phyloP scores from a whole-genome alignment of 768 basidiomycete genomes.

The Royoungia palumana region DNA sequence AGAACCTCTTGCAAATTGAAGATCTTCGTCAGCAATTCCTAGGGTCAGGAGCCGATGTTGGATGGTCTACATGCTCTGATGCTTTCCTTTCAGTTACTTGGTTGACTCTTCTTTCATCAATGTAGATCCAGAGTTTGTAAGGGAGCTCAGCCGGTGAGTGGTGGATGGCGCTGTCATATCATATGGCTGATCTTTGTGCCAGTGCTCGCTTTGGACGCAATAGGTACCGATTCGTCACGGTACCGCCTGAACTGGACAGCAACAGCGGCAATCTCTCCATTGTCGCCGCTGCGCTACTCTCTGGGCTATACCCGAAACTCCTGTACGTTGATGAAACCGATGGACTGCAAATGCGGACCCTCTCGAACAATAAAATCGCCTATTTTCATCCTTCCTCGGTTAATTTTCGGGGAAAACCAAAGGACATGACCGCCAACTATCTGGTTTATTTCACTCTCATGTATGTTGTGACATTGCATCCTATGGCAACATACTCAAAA shows the following conservation, averaged over 20 bases:
- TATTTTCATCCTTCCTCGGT: conserved; percentile 89
- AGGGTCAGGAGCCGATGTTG: conserved; percentile 40
- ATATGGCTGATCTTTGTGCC: conserved; percentile 6
- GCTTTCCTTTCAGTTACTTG: conserved; percentile 55
- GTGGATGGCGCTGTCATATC: not conserved
- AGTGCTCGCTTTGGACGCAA: conserved; percentile 76
- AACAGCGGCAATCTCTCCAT: conserved; percentile 65
- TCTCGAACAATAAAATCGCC: conserved; percentile 75
- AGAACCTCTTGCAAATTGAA: conserved; percentile 95
- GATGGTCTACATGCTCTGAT: conserved; percentile 6
- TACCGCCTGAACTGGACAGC: conserved; percentile 68
- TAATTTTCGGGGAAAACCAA: conserved; percentile 69
- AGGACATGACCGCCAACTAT: conserved; percentile 72
- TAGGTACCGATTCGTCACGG: conserved; percentile 68
- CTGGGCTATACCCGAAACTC: conserved; percentile 90
- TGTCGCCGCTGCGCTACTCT: conserved; percentile 77
- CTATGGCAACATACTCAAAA: not conserved
- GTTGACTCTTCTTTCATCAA: conserved; percentile 85
- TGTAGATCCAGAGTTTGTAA: conserved; percentile 60
- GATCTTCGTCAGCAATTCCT: conserved; percentile 90
- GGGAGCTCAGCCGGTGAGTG: conserved; percentile 63
- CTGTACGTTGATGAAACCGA: conserved; percentile 60
- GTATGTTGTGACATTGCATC: conserved; percentile 37
- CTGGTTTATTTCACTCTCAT: conserved; percentile 87
- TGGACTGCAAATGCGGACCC: conserved; percentile 64